Conservation (phyloP, 139 green algal species). For the Raphidocelis subcapitata region DNA sequence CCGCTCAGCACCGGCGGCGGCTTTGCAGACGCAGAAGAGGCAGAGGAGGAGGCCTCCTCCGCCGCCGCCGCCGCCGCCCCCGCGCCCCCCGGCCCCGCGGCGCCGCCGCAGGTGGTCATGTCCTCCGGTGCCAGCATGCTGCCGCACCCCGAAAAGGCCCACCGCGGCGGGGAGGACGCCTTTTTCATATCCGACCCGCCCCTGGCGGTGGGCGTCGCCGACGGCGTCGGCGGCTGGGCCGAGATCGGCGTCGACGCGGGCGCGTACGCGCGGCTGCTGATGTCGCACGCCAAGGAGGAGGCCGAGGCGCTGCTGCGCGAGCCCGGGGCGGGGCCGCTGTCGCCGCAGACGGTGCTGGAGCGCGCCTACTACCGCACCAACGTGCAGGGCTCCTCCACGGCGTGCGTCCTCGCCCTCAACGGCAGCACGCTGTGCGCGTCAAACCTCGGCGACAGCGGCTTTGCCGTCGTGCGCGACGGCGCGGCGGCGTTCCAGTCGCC, state of each 20-base stretch:
- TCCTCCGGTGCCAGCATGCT: constrained; percentile 66
- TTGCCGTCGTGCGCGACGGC: constrained; percentile 52
- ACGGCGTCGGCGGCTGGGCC: constrained; percentile 87
- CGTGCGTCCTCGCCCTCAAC: constrained; percentile 79
- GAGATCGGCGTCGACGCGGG: constrained; percentile 81
- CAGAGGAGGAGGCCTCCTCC: not conserved
- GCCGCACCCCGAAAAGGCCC: constrained; percentile 81
- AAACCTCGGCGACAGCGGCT: constrained; percentile 88
- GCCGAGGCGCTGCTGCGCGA: constrained; percentile 25
- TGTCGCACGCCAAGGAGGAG: constrained; percentile 60
- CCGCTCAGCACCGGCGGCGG: not conserved
- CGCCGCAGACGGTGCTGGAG: constrained; percentile 55
- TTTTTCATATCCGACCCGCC: constrained; percentile 72
- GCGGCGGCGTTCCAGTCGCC: constrained; percentile 69
- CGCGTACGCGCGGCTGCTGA: constrained; percentile 78
- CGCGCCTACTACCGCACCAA: constrained; percentile 44
- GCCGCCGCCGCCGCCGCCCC: not conserved
- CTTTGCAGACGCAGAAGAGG: not conserved
- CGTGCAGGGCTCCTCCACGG: constrained; percentile 75
- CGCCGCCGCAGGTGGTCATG: constrained; percentile 38
- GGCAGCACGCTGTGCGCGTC: constrained; percentile 61
- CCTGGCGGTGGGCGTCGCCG: constrained; percentile 72
- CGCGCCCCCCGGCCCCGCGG: not conserved
- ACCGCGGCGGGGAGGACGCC: constrained; percentile 81
- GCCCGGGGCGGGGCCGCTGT: constrained; percentile 11